These are phyloP conservation scores for Monilinia fructicola DNA, from an alignment of 2,329 filamentous ascomycete genomes.

Conservation along the genomic window DNA sequence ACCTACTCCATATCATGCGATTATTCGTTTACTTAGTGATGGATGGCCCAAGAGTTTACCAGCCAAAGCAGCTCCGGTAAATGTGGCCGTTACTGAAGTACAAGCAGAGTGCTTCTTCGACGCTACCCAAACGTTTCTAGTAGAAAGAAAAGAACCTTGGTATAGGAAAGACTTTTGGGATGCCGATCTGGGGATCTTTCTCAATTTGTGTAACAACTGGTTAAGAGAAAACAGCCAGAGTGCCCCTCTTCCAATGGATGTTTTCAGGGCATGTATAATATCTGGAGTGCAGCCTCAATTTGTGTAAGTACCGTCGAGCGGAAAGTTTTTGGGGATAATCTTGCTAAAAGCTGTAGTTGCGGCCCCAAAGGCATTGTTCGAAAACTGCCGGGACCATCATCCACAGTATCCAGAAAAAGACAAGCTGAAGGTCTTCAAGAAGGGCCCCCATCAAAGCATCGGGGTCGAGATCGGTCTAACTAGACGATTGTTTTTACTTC, in stretches of 20 bases:
- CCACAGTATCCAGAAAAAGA: background rate
- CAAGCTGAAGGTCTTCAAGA: background rate
- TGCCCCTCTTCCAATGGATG: background rate
- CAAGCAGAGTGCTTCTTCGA: slow-evolving; percentile 6
- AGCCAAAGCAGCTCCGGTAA: background rate
- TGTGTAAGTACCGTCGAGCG: background rate
- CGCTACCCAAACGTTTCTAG: background rate
- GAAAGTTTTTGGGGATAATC: background rate
- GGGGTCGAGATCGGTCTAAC: background rate
- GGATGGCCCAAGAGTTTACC: background rate
- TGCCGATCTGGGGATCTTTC: slow-evolving; percentile 7
- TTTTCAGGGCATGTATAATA: slow-evolving; percentile 6
- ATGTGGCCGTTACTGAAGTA: background rate
- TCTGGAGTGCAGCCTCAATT: slow-evolving; percentile 14
- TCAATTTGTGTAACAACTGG: slow-evolving; percentile 1
- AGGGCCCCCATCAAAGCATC: slow-evolving; percentile 12
- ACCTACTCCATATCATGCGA: slow-evolving; percentile 16
- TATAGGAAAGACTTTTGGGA: slow-evolving; percentile 17
- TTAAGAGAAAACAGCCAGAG: background rate
- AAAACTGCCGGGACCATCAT: background rate
- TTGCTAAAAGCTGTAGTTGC: background rate
- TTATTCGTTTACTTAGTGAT: background rate
- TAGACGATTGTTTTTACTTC: background rate
- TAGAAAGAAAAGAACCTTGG: slow-evolving; percentile 18
- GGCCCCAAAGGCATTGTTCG: slow-evolving; percentile 10